Base-by-base conservation (phyloP, 441 rosid species). In the Eruca vesicaria region DNA sequence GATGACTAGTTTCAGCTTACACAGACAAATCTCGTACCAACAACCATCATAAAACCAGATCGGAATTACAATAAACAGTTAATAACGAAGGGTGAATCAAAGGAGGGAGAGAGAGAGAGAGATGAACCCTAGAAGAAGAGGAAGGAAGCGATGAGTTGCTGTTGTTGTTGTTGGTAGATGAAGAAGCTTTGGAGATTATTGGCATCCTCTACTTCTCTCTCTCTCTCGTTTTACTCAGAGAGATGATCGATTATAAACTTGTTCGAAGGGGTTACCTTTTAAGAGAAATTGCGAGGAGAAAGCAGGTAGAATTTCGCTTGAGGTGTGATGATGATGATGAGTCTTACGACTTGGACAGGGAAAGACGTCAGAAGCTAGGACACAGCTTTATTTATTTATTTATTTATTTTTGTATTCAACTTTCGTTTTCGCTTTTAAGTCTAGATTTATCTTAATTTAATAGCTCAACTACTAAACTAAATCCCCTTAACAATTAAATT, bases 181-280 rank as follows among this genome's bases (percentile, higher is more conserved):
- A 94, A 66, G 98, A 94, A 66, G 95, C 90, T 74, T 84, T 90
- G 61, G 86, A 83, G 84, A 94, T 87, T 80, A 86, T 82, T 56
- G 89, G 90, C 94, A 89, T 85, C 81, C 61, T 73, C 78, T 19
- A 16, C 65, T 63, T 57, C 63, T 71, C 68, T 58, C 21, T 29
- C 60, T 12, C 61, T 28, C 31, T 28, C 60, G 19, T 56, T 21
- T 66, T 75, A 66, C 10, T 69, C 60, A 31, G 71, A 58, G n/a
- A 72, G 29, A 62, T 41, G 16, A 23, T n/a, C 14, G 14, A 69
- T 62, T 43, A 7, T 32, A 74, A 23, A 70, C 69, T 71, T 43
- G 2, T 43, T 63, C 29, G 10, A 66, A 41, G 59, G 59, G 0
- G 3, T 38, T 28, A 50, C 56, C 19, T 12, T 33, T 0, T n/a